Percentiles rank a stretch among this genome's conserved stretches.
These are phyloP conservation scores for Penicillium brasilianum DNA, from an alignment of 2,329 filamentous ascomycete species.

Conservation along the genomic window DNA sequence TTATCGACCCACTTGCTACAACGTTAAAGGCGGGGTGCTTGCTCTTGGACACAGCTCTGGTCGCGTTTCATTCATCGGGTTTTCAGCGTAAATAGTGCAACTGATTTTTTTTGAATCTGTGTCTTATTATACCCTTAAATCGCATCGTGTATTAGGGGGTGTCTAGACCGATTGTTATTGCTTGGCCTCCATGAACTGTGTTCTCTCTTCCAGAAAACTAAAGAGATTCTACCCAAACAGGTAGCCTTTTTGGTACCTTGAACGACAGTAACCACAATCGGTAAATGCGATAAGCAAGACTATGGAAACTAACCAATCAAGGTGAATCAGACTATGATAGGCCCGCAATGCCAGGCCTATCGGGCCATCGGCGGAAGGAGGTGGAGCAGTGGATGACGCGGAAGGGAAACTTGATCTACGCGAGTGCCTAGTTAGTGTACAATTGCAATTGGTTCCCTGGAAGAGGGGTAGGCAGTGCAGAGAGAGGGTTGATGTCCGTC, in stretches of 20 bases:
- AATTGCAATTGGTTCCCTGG: not conserved
- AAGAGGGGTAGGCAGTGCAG: not conserved
- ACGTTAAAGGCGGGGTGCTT: too few relatives aligned
- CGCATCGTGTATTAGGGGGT: too few relatives aligned
- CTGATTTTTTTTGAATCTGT: too few relatives aligned
- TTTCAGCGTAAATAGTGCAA: too few relatives aligned
- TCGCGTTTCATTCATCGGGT: too few relatives aligned
- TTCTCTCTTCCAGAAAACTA: constrained; percentile 19
- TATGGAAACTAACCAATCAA: not conserved
- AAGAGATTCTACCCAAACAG: too few relatives aligned
- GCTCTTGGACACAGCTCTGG: too few relatives aligned
- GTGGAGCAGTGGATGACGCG: constrained; percentile 5
- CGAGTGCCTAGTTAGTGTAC: not conserved
- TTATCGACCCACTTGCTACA: constrained; percentile 15
- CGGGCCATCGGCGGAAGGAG: not conserved
- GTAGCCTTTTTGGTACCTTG: too few relatives aligned
- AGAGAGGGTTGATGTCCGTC: not conserved
- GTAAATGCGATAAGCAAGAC: not conserved
- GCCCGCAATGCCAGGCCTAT: not conserved
- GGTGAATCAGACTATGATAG: not conserved
- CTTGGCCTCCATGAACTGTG: not conserved
- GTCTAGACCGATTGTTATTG: constrained; percentile 42
- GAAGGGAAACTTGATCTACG: not conserved
- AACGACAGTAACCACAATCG: not conserved
- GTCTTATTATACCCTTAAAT: too few relatives aligned